Evolutionary conservation across 1,284 basidiomycete genomes (phyloP).

Genomic region (Mycosarcoma maydis): DNA sequence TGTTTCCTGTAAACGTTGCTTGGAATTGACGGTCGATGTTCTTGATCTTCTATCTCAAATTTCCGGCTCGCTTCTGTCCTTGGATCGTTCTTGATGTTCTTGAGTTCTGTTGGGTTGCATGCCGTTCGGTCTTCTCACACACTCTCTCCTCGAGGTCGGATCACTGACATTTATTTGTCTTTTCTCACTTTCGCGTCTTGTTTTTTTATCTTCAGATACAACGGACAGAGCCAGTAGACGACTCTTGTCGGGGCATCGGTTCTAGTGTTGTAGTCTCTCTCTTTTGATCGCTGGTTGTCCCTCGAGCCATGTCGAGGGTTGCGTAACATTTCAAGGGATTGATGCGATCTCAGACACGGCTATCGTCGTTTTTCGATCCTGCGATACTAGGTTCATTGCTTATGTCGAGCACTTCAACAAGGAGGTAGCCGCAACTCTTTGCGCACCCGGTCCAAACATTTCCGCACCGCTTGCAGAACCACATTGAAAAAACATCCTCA

Average conservation of each 20-base stretch:
- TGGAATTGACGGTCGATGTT: slow-evolving; percentile 25
- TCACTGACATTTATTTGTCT: slow-evolving; percentile 1
- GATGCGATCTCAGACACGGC: no score
- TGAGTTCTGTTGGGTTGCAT: neutral
- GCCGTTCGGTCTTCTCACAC: neutral
- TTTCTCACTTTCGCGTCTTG: no score
- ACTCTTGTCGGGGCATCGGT: neutral
- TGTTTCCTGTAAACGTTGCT: slow-evolving; percentile 15
- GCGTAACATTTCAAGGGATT: no score
- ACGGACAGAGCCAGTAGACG: slow-evolving; percentile 46
- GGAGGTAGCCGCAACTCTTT: no score
- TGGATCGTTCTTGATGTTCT: neutral
- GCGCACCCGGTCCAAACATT: no score
- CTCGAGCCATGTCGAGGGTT: neutral
- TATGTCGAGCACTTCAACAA: no score
- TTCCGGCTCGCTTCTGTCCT: neutral
- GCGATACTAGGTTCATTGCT: no score
- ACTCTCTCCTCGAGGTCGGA: neutral
- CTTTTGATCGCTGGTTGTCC: neutral
- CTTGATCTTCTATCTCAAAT: neutral
- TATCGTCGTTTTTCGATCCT: no score
- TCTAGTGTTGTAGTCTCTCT: neutral
- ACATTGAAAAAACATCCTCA: no score
- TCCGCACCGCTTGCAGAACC: no score
- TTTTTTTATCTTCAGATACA: slow-evolving; percentile 36